Base-by-base conservation (phyloP, 164 flowering plant genomes). In the Nelumbo lutea region DNA sequence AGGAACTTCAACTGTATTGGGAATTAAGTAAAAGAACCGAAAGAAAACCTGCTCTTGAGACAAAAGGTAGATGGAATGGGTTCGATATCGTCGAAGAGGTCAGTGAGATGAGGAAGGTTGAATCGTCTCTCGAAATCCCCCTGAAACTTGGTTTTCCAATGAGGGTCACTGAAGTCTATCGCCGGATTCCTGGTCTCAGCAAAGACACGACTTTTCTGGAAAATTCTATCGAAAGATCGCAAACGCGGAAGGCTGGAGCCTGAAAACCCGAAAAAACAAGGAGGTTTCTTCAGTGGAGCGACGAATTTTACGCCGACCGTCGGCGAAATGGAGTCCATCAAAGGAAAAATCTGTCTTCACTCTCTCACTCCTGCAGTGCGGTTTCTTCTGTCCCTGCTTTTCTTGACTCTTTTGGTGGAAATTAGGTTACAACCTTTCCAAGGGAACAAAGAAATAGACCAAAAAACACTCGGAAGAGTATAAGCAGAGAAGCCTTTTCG, bases 51-150 rank as follows among this genome's bases (percentile, higher is more conserved):
- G 81, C 82, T 87, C 59, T 65, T 82, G 76, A 89, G 97, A 61
- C 97, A 89, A 66, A 89, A 93, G 14, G 97, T 89, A 15, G 98
- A 90, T 13, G 93, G 98, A 68, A 85, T 79, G 0, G 94, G 74
- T 61, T 55, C 70, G 40, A 81, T 77, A 41, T 85, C 87, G 1
- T 70, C 72, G 59, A 84, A 81, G 46, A 82, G 59, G 69, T 90
- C 97, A 14, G 86, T 84, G 70, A 93, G 57, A 68, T 93, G 98
- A 65, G 96, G 97, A 64, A 90, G 68, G 47, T 66, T 65, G 68
- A 93, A 90, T 56, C 96, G 83, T n/a, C 27, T 51, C 70, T 87
- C 94, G 72, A 89, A 93, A 59, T 91, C 90, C 9, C 61, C 61
- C 80, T 89, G 79, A 69, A 70, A 90, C 80, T 87, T 84, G 1